These are phyloP conservation scores for Populus tremula DNA, from an alignment of 345 rosid genomes.

Conservation along the genomic window DNA sequence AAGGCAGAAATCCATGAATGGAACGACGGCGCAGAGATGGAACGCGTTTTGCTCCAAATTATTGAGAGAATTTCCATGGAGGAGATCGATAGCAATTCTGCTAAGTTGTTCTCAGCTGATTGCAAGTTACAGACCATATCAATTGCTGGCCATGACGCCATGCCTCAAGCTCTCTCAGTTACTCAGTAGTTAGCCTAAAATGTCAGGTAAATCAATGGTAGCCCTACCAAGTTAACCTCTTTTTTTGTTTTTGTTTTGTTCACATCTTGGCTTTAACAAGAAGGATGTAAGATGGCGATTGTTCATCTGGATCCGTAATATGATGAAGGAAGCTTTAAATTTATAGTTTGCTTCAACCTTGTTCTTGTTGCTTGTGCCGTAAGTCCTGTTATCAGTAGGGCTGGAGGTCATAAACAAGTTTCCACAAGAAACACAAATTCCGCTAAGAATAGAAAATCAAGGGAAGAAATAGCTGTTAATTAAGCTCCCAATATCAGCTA, in stretches of 20 bases:
- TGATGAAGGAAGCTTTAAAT: background rate
- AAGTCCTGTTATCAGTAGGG: too few relatives aligned
- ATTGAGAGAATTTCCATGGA: conserved; percentile 27
- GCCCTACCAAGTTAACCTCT: background rate
- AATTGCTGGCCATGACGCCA: conserved; percentile 28
- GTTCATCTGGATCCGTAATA: background rate
- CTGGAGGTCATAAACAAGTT: too few relatives aligned
- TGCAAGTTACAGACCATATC: conserved; percentile 51
- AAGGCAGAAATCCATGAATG: conserved; percentile 71
- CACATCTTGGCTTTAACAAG: background rate
- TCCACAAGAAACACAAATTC: too few relatives aligned
- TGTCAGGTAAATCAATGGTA: background rate
- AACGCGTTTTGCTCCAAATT: conserved; percentile 37
- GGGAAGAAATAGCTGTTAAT: too few relatives aligned
- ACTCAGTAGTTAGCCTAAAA: conserved; percentile 26
- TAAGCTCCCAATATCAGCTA: too few relatives aligned
- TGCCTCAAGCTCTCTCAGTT: conserved; percentile 42
- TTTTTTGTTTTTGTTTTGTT: background rate
- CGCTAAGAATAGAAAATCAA: too few relatives aligned
- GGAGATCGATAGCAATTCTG: background rate
- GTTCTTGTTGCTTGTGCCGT: too few relatives aligned
- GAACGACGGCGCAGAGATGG: conserved; percentile 66
- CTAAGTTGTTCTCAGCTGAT: conserved; percentile 35
- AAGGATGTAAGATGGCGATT: background rate
- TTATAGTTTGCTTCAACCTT: too few relatives aligned